phyloP scores from a whole-genome alignment of 306 rosid genomes.

The Potentilla sterilis region DNA sequence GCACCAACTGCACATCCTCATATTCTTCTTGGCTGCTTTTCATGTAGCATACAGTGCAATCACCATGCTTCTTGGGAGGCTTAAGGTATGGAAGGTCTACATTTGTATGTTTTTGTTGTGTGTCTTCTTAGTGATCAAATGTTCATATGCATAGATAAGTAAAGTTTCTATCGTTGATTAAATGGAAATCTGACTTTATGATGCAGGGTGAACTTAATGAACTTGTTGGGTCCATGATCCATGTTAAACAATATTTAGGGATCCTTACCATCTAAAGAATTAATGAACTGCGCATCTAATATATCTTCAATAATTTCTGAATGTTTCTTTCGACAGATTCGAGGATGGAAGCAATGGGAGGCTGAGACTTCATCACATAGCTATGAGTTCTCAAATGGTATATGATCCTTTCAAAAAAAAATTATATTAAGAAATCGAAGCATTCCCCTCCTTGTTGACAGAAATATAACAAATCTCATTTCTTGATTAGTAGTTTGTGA shows the following conservation, averaged over 20 bases:
- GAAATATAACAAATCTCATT: not conserved
- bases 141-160: not conserved
- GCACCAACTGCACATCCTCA: slow-evolving; percentile 94
- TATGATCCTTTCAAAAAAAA: not conserved
- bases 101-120: not conserved
- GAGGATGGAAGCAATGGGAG: slow-evolving; percentile 98
- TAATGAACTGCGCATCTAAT: not conserved
- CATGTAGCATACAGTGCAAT: slow-evolving; percentile 82
- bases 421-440: not conserved
- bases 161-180: not conserved
- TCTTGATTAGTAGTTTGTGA: not conserved
- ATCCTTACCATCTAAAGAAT: not conserved
- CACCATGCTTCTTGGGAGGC: slow-evolving; percentile 97
- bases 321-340: slow-evolving; percentile 55
- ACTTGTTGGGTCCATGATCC: not conserved
- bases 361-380: slow-evolving; percentile 69
- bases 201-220: not conserved
- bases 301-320: slow-evolving; percentile 17
- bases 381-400: slow-evolving; percentile 82
- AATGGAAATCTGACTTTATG: slow-evolving; percentile 1
- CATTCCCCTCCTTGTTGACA: not conserved
- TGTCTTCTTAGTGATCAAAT: not conserved
- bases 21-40: slow-evolving; percentile 87
- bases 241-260: not conserved
- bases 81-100: slow-evolving; percentile 52